Conservation (phyloP, 257 asterid species). For the Plantago ovata region DNA sequence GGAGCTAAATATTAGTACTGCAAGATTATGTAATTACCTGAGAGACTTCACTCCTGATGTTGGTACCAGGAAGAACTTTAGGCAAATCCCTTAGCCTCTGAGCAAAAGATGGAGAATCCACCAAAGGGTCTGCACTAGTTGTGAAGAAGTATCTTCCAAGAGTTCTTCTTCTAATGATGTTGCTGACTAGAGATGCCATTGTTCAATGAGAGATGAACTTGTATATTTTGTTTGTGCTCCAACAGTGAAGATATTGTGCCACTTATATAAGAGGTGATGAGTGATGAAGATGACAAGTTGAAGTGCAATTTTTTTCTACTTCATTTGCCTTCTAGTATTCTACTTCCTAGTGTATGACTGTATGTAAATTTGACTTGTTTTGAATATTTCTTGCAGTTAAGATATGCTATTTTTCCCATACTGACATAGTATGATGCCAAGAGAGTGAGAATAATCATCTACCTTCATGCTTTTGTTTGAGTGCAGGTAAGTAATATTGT, state of each 20-base stretch:
- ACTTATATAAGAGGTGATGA: conserved; percentile 15
- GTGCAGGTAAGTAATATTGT: no score
- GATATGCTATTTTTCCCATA: no score
- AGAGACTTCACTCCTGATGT: conserved; percentile 70
- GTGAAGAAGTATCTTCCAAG: conserved; percentile 16
- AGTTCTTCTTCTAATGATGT: conserved; percentile 37
- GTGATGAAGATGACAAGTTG: not conserved
- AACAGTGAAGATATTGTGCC: conserved; percentile 2
- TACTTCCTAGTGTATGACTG: not conserved
- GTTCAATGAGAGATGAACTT: not conserved
- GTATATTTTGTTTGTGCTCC: not conserved
- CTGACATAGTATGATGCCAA: no score
- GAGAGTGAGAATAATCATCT: no score
- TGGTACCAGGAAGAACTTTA: conserved; percentile 72
- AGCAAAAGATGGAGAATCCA: conserved; percentile 44
- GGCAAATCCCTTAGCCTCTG: conserved; percentile 80
- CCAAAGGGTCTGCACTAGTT: conserved; percentile 29
- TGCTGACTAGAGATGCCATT: conserved; percentile 51
- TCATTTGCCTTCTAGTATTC: not conserved
- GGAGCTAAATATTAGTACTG: not conserved
- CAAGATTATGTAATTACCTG: conserved; percentile 34
- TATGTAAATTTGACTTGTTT: no score
- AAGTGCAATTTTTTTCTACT: not conserved
- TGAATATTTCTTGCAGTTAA: no score
- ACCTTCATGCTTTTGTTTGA: no score